Percentiles rank a stretch among this genome's conserved stretches.
These are phyloP conservation scores for Mycena rosella DNA, from an alignment of 768 basidiomycete genomes.

Conservation along the genomic window DNA sequence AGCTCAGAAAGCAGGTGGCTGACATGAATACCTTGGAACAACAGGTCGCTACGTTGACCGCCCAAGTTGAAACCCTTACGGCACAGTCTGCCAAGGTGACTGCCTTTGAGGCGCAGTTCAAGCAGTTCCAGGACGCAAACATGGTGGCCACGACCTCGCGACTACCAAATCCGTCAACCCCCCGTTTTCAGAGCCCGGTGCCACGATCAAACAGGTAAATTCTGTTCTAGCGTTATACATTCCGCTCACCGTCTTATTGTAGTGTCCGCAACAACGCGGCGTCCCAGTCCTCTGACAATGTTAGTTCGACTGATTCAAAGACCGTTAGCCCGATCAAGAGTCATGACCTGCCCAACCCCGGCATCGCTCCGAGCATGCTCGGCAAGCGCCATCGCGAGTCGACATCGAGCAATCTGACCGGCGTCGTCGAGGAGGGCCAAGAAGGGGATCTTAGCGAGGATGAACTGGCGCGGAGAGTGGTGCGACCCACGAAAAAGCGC, in stretches of 20 bases:
- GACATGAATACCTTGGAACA: conserved; percentile 50
- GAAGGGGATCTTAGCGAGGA: conserved; percentile 52
- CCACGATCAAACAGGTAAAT: conserved; percentile 25
- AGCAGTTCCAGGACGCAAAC: conserved; percentile 34
- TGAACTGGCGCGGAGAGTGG: conserved; percentile 52
- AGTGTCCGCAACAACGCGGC: conserved; percentile 9
- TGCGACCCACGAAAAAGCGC: conserved; percentile 68
- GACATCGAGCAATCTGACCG: conserved; percentile 56
- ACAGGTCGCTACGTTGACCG: conserved; percentile 51
- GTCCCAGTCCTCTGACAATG: not conserved
- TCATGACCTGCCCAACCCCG: conserved; percentile 49
- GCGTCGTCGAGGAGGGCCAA: conserved; percentile 56
- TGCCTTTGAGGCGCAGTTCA: conserved; percentile 41
- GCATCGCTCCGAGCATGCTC: conserved; percentile 60
- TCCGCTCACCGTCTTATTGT: not conserved
- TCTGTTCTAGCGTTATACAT: not conserved
- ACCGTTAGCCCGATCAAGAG: conserved; percentile 32
- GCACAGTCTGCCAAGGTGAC: conserved; percentile 40
- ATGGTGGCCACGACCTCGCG: conserved; percentile 20
- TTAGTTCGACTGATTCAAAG: conserved; percentile 24
- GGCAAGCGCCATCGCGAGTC: conserved; percentile 78
- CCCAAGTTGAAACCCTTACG: conserved; percentile 47
- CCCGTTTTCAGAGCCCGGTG: conserved; percentile 38
- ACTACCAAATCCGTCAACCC: conserved; percentile 38
- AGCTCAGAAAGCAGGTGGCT: conserved; percentile 50